Percentiles rank a stretch among this genome's conserved stretches.
phyloP scores from a whole-genome alignment of 2,329 filamentous ascomycete genomes.

The Fusarium sp. region DNA sequence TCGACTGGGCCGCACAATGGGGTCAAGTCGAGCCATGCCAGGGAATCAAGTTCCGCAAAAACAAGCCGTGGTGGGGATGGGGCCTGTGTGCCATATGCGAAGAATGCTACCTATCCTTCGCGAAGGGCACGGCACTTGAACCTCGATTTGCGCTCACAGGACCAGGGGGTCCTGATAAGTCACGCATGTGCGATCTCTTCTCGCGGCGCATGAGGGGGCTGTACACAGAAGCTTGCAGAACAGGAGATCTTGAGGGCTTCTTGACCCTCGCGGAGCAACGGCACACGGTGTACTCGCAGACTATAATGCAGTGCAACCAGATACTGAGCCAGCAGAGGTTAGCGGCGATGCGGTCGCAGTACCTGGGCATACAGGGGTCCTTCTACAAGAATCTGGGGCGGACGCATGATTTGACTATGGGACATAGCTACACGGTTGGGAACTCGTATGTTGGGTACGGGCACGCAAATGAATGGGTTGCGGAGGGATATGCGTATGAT shows the following conservation, averaged over 20 bases:
- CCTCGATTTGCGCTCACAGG: slow-evolving; percentile 50
- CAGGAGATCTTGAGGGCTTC: slow-evolving; percentile 45
- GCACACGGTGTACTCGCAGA: slow-evolving; percentile 52
- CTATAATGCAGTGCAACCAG: slow-evolving; percentile 43
- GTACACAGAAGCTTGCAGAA: slow-evolving; percentile 50
- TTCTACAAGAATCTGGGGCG: slow-evolving; percentile 47
- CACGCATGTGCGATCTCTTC: slow-evolving; percentile 56
- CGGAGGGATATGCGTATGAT: slow-evolving; percentile 51
- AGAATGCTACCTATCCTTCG: slow-evolving; percentile 55
- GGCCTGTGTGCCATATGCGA: slow-evolving; percentile 53
- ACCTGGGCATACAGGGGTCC: slow-evolving; percentile 46
- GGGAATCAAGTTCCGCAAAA: slow-evolving; percentile 19
- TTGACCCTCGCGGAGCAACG: slow-evolving; percentile 45
- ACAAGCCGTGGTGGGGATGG: slow-evolving; percentile 54
- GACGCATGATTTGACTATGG: slow-evolving; percentile 23
- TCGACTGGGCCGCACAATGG: slow-evolving; percentile 50
- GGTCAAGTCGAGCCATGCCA: slow-evolving; percentile 50
- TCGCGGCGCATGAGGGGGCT: slow-evolving; percentile 55
- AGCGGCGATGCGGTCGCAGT: slow-evolving; percentile 46
- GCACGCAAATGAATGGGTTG: slow-evolving; percentile 49
- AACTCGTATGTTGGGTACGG: slow-evolving; percentile 52
- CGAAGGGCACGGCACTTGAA: slow-evolving; percentile 48
- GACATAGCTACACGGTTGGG: slow-evolving; percentile 48
- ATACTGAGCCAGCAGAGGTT: slow-evolving; percentile 48
- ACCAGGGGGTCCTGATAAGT: slow-evolving; percentile 17